These are phyloP conservation scores for Zygoascus flipseniorum DNA, from an alignment of 805 yeast species.

Conservation along the genomic window DNA sequence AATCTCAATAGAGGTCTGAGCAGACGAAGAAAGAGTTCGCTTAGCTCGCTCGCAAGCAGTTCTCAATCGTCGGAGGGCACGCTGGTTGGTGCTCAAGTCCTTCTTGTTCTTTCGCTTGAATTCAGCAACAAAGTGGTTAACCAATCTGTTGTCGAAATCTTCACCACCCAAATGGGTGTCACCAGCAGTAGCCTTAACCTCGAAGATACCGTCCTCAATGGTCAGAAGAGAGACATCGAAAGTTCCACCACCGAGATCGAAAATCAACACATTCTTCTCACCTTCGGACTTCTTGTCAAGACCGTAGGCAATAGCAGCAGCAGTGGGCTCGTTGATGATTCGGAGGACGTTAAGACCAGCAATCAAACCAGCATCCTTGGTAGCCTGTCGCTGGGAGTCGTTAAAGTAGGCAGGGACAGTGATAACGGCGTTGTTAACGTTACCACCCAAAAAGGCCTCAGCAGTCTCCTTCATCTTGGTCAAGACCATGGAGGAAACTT, in stretches of 20 bases:
- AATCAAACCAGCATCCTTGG: conserved; percentile 83
- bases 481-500: conserved; percentile 87
- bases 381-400: conserved; percentile 85
- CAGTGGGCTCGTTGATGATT: conserved; percentile 87
- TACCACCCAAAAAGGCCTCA: conserved; percentile 71
- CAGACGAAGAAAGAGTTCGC: conserved; percentile 94
- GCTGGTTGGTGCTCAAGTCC: conserved; percentile 86
- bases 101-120: conserved; percentile 98
- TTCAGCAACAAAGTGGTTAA: conserved; percentile 85
- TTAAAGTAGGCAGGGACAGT: conserved; percentile 86
- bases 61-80: conserved; percentile 97
- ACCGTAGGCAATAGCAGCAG: conserved; percentile 97
- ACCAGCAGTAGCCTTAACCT: conserved; percentile 91
- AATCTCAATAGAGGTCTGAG: conserved; percentile 91
- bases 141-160: conserved; percentile 95
- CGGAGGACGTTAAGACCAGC: conserved; percentile 79
- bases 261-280: conserved; percentile 85
- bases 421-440: conserved; percentile 75
- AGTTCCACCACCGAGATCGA: conserved; percentile 97
- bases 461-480: conserved; percentile 83
- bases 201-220: conserved; percentile 86
- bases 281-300: conserved; percentile 63
- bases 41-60: conserved; percentile 99
- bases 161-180: conserved; percentile 98
- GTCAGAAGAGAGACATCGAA: conserved; percentile 84